Conservation (phyloP, 345 rosid genomes). For the sweet orange (Citrus sinensis) region DVS_A1.0 CM039164.1:6463501-6464000, state of each 20-base stretch:
- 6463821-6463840: conserved; percentile 29
- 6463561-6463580: conserved; percentile 20
- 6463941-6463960: conserved; percentile 47
- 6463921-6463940: conserved; percentile 33
- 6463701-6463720: conserved; percentile 46
- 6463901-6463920: conserved; percentile 38
- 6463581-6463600: conserved; percentile 19
- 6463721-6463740: conserved; percentile 17
- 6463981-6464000: conserved; percentile 27
- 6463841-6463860: conserved; percentile 30
- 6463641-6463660: conserved; percentile 37
- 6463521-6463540: conserved; percentile 27
- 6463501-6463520: conserved; percentile 37
- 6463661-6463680: conserved; percentile 34
- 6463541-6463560: conserved; percentile 12
- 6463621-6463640: conserved; percentile 35
- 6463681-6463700: conserved; percentile 21
- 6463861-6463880: conserved; percentile 42
- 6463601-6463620: conserved; percentile 29
- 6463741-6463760: conserved; percentile 35
- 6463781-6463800: conserved; percentile 36
- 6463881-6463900: conserved; percentile 31
- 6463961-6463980: conserved; percentile 33
- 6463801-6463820: conserved; percentile 40
- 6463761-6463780: conserved; percentile 37